Base-by-base conservation (phyloP, 345 rosid genomes). In the Barbarea vulgaris region DNA sequence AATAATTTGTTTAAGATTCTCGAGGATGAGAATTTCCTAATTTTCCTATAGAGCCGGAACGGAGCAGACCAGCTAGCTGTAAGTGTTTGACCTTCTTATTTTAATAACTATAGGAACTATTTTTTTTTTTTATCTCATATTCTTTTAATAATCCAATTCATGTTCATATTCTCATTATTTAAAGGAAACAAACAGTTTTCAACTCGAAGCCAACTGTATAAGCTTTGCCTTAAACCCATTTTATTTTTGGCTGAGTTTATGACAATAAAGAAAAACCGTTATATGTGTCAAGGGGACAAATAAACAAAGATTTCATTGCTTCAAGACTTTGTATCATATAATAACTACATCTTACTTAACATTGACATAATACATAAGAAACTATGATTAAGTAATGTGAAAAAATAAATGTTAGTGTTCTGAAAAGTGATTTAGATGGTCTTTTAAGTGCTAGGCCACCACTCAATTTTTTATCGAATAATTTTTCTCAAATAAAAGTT, bases 171-270 rank as follows among this genome's bases (percentile, higher is more conserved):
- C 68, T 58, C 62, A 37, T 37, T 75, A 7, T 37, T 22, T 37
- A 3, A 60, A 60, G 10, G 7, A 36, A 34, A 57, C 36, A 25
- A 34, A 21, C 4, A 58, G 9, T 57, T 67, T 75, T 58, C 68
- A 67, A 75, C 74, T 42, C 63, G 7, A 75, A 59, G 74, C 52
- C 68, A 75, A 75, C 74, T 67, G 79, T 67, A 46, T 67, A 46
- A 11, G 53, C 54, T 67, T 36, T 74, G 60, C 73, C 52, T 58
- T 48, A 21, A 67, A n/a, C n/a, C 67, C 68, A 67, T 67, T 67
- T 67, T 59, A 67, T 1, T 67, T 67, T 67, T 60, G 68, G 78
- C 78, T 30, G 42, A 67, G 42, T 67, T 58, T 37, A 17, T 47
- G 52, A 47, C 67, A 66, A 55, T 66, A 6, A 7, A 25, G 12